Conservation (phyloP, 148 eudicot genomes). For the Suaeda aralocaspica region DNA sequence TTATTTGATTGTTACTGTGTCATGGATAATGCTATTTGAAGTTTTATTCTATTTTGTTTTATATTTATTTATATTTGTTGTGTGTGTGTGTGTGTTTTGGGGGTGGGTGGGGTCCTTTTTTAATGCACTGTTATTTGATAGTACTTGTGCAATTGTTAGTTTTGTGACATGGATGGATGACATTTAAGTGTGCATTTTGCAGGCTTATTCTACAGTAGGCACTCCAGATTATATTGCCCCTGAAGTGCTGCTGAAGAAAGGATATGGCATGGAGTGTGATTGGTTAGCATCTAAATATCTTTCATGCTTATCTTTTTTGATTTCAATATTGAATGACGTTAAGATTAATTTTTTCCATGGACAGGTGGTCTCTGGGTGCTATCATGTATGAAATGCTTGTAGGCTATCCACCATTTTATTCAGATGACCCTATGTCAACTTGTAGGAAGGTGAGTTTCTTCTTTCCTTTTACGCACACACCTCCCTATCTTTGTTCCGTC, state of each 20-base stretch:
- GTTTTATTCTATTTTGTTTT: background rate
- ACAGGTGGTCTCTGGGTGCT: slow-evolving; percentile 99
- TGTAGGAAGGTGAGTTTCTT: slow-evolving; percentile 78
- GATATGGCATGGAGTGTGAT: slow-evolving; percentile 99
- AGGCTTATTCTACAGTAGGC: slow-evolving; percentile 99
- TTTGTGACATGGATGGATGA: slow-evolving; percentile 3
- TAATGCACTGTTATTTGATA: background rate
- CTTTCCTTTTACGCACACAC: too few relatives aligned
- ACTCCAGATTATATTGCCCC: slow-evolving; percentile 99
- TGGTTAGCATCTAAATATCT: slow-evolving; percentile 53
- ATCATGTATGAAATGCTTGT: slow-evolving; percentile 99
- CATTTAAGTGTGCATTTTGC: slow-evolving; percentile 25
- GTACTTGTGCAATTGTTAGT: background rate
- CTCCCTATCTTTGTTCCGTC: too few relatives aligned
- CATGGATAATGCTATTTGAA: too few relatives aligned
- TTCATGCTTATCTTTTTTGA: slow-evolving; percentile 1
- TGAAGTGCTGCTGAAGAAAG: slow-evolving; percentile 94
- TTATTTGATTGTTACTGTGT: background rate
- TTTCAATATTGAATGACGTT: background rate
- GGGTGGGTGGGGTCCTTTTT: too few relatives aligned
- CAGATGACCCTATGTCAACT: slow-evolving; percentile 98
- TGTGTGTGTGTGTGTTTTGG: too few relatives aligned
- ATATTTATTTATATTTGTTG: background rate
- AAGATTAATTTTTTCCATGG: slow-evolving; percentile 15
- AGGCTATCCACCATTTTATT: slow-evolving; percentile 96